These are phyloP conservation scores for Pseudomonodictys pantanalensis DNA, from an alignment of 495 filamentous ascomycete genomes.

Conservation along the genomic window DNA sequence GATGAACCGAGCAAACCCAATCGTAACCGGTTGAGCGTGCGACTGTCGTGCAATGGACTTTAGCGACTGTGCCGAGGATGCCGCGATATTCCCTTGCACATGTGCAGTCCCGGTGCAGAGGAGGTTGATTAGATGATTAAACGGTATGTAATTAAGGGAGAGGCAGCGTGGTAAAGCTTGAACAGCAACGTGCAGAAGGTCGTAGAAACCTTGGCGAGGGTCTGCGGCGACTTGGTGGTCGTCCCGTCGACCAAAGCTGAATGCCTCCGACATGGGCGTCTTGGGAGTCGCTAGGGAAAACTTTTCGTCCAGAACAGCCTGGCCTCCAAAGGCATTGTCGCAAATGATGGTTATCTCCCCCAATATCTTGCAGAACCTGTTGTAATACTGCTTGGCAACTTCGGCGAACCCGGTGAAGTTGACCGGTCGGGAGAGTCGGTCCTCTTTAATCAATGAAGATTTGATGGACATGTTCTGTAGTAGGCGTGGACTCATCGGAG, in stretches of 20 bases:
- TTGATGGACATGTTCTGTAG: slow-evolving; percentile 36
- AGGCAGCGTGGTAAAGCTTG: slow-evolving; percentile 91
- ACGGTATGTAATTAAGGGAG: slow-evolving; percentile 82
- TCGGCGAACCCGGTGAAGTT: slow-evolving; percentile 69
- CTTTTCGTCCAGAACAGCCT: slow-evolving; percentile 92
- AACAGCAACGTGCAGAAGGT: slow-evolving; percentile 90
- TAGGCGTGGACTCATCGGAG: slow-evolving; percentile 40
- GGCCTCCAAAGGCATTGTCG: slow-evolving; percentile 93
- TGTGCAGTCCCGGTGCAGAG: slow-evolving; percentile 96
- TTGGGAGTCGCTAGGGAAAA: slow-evolving; percentile 82
- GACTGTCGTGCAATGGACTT: slow-evolving; percentile 93
- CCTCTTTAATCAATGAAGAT: slow-evolving; percentile 45
- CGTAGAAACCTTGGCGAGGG: slow-evolving; percentile 92
- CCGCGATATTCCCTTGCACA: slow-evolving; percentile 86
- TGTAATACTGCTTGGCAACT: slow-evolving; percentile 75
- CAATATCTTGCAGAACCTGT: slow-evolving; percentile 87
- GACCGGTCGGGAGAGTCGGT: slow-evolving; percentile 70
- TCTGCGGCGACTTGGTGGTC: slow-evolving; percentile 71
- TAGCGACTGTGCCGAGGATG: slow-evolving; percentile 84
- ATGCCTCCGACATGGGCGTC: slow-evolving; percentile 90
- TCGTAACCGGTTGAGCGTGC: slow-evolving; percentile 92
- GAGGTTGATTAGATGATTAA: slow-evolving; percentile 91
- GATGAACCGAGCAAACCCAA: slow-evolving; percentile 93
- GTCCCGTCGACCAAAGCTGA: slow-evolving; percentile 80
- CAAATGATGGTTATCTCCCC: slow-evolving; percentile 94